Evolutionary conservation across 805 yeast genomes (phyloP).

Genomic region (Pichia membranifaciens): DNA sequence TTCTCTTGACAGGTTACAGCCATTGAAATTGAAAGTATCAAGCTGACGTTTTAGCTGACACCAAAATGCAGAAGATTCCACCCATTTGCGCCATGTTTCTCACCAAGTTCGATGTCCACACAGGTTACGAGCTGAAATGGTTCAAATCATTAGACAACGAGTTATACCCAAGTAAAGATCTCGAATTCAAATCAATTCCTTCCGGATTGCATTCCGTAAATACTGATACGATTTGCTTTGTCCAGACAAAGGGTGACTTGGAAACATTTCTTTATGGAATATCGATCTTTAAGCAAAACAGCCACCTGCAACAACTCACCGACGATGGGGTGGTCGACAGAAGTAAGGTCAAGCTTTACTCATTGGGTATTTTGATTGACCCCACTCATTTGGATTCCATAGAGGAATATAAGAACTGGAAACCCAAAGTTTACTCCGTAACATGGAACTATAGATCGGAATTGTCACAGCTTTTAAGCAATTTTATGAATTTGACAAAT

Average conservation of each 20-base stretch:
- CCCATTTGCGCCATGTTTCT: constrained; percentile 41
- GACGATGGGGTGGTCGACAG: constrained; percentile 29
- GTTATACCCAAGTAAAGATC: constrained; percentile 31
- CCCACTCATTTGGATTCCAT: constrained; percentile 25
- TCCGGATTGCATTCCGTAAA: constrained; percentile 56
- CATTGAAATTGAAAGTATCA: too few relatives aligned
- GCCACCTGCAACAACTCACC: constrained; percentile 13
- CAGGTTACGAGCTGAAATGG: constrained; percentile 48
- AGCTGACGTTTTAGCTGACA: too few relatives aligned
- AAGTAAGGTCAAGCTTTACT: constrained; percentile 50
- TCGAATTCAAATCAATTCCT: constrained; percentile 64
- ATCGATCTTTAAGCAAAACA: constrained; percentile 44
- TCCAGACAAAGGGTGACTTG: constrained; percentile 23
- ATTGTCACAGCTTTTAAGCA: constrained; percentile 29
- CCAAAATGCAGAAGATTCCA: constrained; percentile 16
- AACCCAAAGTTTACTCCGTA: constrained; percentile 35
- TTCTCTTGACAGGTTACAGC: too few relatives aligned
- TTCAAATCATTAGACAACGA: constrained; percentile 26
- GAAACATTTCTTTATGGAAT: constrained; percentile 39
- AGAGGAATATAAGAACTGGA: constrained; percentile 29
- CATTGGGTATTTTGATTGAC: constrained; percentile 56
- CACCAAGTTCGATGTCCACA: constrained; percentile 45
- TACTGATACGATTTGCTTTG: constrained; percentile 51
- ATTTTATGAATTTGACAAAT: constrained; percentile 22
- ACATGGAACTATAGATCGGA: constrained; percentile 40